Evolutionary conservation across 1,284 basidiomycete genomes (phyloP).

Genomic region (Heterobasidion parviporum): DNA sequence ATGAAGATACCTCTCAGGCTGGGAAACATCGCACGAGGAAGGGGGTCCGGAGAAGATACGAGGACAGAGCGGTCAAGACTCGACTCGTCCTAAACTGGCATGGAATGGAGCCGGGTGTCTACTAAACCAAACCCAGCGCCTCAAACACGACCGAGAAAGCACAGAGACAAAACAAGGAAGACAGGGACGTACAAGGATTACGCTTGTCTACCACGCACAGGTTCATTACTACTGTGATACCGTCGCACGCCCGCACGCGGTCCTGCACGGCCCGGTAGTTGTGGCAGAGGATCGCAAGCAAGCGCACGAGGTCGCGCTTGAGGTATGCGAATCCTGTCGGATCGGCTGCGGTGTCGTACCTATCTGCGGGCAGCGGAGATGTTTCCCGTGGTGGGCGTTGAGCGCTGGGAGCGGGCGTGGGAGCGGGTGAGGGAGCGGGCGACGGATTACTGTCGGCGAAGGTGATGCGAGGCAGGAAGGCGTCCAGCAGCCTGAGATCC

Average conservation of each 20-base stretch:
- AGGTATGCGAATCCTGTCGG: constrained; percentile 68
- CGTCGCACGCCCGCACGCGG: constrained; percentile 57
- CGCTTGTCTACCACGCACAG: constrained; percentile 84
- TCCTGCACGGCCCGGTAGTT: constrained; percentile 63
- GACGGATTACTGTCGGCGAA: constrained; percentile 27
- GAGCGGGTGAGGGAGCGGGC: neutral
- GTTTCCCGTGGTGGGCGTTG: neutral
- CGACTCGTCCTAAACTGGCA: neutral
- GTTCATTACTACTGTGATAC: constrained; percentile 75
- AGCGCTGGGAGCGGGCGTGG: neutral
- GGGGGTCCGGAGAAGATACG: too few species aligned
- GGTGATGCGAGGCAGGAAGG: constrained; percentile 73
- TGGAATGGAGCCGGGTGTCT: neutral
- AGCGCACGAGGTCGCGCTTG: constrained; percentile 76
- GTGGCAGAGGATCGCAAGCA: constrained; percentile 69
- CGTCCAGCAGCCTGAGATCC: constrained; percentile 59
- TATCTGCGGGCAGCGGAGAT: neutral
- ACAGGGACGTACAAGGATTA: constrained; percentile 74
- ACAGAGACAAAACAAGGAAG: neutral
- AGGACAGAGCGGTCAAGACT: too few species aligned
- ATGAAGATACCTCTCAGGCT: too few species aligned
- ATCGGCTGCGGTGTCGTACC: constrained; percentile 17
- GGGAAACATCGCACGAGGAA: too few species aligned
- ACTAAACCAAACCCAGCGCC: neutral
- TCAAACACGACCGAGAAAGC: constrained; percentile 3